Base-by-base conservation (phyloP, 1,284 basidiomycete genomes). In the Papiliotrema flavescens region DNA sequence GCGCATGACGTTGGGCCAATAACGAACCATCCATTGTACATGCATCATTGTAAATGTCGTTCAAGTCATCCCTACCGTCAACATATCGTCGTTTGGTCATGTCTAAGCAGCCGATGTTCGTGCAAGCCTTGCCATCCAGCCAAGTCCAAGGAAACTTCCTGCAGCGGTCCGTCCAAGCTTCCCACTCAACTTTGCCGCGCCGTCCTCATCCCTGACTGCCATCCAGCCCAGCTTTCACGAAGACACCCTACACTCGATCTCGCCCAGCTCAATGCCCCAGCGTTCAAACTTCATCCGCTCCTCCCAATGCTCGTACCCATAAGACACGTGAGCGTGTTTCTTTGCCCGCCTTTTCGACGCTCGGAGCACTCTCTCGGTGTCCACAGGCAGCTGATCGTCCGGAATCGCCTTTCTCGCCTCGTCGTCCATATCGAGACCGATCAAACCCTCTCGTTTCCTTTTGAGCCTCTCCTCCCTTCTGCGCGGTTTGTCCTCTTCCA, bases 241-340 rank as follows among this genome's bases (percentile, higher is more conserved):
- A 5, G 39, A 40, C 17, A 40, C 39, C 39, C 15, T n/a, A 17
- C 34, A 17, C 34, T 20, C 19, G 15, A 41, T 24, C 51, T 55
- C 53, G 2, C 48, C 42, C 41, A 50, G 34, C 34, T 50, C 35
- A 9, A 20, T 28, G 13, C 48, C 48, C 32, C 43, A 22, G 23
- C 24, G 43, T 47, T 49, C 26, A 32, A 48, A 54, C 8, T 35
- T 24, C 39, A 49, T 32, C 37, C 20, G 4, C 36, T 51, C 46
- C 17, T 42, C 23, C 53, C 39, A 24, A 15, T 43, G 22, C 15
- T 32, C 20, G 13, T 8, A 15, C 17, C 47, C 45, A 34, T 37
- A 49, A 22, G 22, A 35, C 22, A 17, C 9, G 17, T 28, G 5
- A 11, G 32, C 26, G 14, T 5, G 17, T 36, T 13, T 43, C 26